phyloP scores from a whole-genome alignment of 176 grass and related monocot species.

The Musa troglodytarum region DNA sequence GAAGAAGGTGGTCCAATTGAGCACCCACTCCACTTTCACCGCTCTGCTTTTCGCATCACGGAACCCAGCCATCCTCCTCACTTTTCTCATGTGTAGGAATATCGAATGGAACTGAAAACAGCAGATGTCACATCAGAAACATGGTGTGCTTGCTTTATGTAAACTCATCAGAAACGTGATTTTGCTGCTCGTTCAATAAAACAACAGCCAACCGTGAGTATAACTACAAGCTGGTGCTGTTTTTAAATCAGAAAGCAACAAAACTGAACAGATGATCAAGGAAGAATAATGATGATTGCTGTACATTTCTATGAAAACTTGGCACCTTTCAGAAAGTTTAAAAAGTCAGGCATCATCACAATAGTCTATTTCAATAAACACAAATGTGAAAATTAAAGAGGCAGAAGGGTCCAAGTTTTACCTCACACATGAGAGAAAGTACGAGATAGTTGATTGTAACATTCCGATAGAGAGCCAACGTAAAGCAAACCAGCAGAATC shows the following conservation, averaged over 20 bases:
- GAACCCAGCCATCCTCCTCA: constrained; percentile 74
- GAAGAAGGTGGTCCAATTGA: constrained; percentile 77
- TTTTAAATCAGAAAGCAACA: not conserved
- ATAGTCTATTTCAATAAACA: not conserved
- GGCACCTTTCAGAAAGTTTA: not conserved
- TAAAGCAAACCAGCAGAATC: constrained; percentile 96
- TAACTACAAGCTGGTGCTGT: not conserved
- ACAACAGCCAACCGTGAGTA: not conserved
- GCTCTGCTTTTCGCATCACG: constrained; percentile 40
- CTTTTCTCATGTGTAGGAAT: constrained; percentile 81
- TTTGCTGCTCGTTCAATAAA: not conserved
- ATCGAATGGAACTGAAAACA: constrained; percentile 73
- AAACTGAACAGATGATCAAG: no score
- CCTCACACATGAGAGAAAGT: constrained; percentile 75
- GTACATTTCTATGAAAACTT: not conserved
- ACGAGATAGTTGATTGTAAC: constrained; percentile 95
- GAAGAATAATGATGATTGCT: no score
- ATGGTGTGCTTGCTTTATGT: not conserved
- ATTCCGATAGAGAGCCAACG: constrained; percentile 69
- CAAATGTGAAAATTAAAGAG: not conserved
- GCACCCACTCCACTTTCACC: constrained; percentile 76
- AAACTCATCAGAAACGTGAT: no score
- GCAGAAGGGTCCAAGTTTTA: constrained; percentile 21
- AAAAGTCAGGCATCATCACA: not conserved
- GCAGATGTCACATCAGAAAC: not conserved